Conservation (phyloP, 768 basidiomycete genomes). For the Lentinula sp. region DNA sequence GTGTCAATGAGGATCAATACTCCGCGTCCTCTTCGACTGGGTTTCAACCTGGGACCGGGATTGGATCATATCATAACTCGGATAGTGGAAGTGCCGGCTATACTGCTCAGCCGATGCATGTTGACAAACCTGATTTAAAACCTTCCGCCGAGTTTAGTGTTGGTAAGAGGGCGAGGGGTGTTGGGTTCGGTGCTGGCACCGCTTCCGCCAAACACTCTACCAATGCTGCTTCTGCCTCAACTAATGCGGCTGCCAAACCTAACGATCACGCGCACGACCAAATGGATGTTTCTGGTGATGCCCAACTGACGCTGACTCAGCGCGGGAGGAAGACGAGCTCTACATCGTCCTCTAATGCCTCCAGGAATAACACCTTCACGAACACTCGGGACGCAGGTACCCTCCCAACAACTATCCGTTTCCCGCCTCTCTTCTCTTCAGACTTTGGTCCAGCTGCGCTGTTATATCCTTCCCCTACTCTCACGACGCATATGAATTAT, state of each 20-base stretch:
- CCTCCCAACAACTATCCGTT: conserved; percentile 42
- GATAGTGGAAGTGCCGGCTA: conserved; percentile 23
- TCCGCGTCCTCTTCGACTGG: too few relatives aligned
- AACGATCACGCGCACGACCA: conserved; percentile 10
- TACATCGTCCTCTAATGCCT: background rate
- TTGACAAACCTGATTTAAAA: conserved; percentile 62
- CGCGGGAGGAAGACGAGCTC: conserved; percentile 21
- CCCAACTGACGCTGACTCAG: conserved; percentile 31
- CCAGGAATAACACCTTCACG: background rate
- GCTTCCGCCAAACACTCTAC: too few relatives aligned
- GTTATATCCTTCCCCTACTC: conserved; percentile 61
- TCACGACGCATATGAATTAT: conserved; percentile 66
- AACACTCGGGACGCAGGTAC: too few relatives aligned
- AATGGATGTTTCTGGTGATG: conserved; percentile 24
- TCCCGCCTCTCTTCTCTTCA: conserved; percentile 67
- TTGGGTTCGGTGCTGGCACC: too few relatives aligned
- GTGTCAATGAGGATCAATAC: conserved; percentile 58
- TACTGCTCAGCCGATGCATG: conserved; percentile 26
- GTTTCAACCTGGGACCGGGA: too few relatives aligned
- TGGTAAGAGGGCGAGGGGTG: conserved; percentile 13
- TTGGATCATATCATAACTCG: too few relatives aligned
- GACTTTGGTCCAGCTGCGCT: conserved; percentile 78
- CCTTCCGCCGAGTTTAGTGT: conserved; percentile 58
- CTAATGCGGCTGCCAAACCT: conserved; percentile 21
- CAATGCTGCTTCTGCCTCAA: too few relatives aligned